These are phyloP conservation scores for Neodidymelliopsis sp. DNA, from an alignment of 2,329 filamentous ascomycete species.

Conservation along the genomic window DNA sequence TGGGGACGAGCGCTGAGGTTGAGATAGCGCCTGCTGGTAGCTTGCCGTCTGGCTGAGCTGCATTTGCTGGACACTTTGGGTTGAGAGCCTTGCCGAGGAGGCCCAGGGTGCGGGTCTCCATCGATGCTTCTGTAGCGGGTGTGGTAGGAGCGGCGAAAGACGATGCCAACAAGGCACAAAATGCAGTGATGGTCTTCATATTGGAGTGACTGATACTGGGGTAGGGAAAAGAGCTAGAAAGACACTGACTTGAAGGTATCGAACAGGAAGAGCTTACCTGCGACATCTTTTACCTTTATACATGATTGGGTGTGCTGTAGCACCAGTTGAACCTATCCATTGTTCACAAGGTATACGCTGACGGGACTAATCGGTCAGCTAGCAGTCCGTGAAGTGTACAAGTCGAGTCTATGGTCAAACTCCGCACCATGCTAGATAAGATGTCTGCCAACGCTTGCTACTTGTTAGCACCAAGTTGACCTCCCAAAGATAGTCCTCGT, in stretches of 20 bases:
- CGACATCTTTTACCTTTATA: neutral
- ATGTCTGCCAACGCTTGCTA: too few relatives aligned
- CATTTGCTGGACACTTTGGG: constrained; percentile 27
- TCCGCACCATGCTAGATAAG: too few relatives aligned
- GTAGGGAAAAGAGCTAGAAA: too few relatives aligned
- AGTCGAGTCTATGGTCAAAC: too few relatives aligned
- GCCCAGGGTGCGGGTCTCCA: constrained; percentile 36
- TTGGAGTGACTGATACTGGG: too few relatives aligned
- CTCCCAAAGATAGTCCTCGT: constrained; percentile 1
- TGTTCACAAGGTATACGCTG: too few relatives aligned
- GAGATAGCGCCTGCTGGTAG: constrained; percentile 31
- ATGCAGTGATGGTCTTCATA: constrained; percentile 42
- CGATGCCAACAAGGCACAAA: constrained; percentile 47
- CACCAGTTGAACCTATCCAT: too few relatives aligned
- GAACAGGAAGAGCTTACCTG: neutral
- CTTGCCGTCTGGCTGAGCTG: constrained; percentile 29
- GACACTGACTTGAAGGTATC: too few relatives aligned
- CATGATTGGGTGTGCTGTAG: too few relatives aligned
- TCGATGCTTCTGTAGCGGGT: constrained; percentile 17
- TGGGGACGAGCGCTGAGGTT: constrained; percentile 30
- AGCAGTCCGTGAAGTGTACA: too few relatives aligned
- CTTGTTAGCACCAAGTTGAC: neutral
- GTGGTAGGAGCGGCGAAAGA: constrained; percentile 46
- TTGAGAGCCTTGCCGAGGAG: neutral
- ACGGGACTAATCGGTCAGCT: too few relatives aligned